phyloP scores from a whole-genome alignment of 306 rosid species.

The Citrullus mucosospermus region DNA sequence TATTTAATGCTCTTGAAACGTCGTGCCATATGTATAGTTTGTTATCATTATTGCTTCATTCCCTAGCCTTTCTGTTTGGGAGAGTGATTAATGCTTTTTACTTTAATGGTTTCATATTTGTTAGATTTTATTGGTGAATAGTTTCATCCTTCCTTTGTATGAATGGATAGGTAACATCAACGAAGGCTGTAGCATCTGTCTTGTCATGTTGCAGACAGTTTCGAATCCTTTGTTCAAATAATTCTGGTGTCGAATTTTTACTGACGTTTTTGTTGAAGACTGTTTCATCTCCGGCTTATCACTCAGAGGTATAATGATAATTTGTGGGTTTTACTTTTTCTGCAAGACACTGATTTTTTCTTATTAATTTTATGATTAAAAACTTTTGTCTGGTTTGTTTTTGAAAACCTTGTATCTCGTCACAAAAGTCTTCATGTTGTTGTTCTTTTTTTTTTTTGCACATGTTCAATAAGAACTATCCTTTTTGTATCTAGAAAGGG shows the following conservation, averaged over 20 bases:
- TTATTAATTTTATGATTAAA: conserved; percentile 1
- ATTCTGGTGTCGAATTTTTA: conserved; percentile 38
- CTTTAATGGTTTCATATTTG: background rate
- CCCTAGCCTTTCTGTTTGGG: background rate
- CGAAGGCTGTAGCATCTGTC: conserved; percentile 59
- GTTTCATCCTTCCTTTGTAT: conserved; percentile 17
- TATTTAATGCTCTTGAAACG: background rate
- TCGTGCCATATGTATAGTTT: background rate
- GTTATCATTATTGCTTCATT: background rate
- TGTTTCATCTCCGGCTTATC: conserved; percentile 33
- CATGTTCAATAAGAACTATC: background rate
- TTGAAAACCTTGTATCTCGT: background rate
- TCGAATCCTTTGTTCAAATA: conserved; percentile 24
- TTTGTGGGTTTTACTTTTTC: conserved; percentile 9
- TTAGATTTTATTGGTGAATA: conserved; percentile 1
- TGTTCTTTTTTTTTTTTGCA: background rate
- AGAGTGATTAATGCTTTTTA: conserved; percentile 2
- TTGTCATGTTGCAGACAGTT: conserved; percentile 46
- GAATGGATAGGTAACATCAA: conserved; percentile 41
- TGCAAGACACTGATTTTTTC: background rate
- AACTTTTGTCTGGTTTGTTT: background rate
- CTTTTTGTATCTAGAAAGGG: background rate
- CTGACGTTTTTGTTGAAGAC: conserved; percentile 69
- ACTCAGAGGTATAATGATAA: conserved; percentile 56
- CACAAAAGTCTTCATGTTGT: background rate